These are phyloP conservation scores for Wickerhamiella occidentalis DNA, from an alignment of 805 yeast species.

Conservation along the genomic window DNA sequence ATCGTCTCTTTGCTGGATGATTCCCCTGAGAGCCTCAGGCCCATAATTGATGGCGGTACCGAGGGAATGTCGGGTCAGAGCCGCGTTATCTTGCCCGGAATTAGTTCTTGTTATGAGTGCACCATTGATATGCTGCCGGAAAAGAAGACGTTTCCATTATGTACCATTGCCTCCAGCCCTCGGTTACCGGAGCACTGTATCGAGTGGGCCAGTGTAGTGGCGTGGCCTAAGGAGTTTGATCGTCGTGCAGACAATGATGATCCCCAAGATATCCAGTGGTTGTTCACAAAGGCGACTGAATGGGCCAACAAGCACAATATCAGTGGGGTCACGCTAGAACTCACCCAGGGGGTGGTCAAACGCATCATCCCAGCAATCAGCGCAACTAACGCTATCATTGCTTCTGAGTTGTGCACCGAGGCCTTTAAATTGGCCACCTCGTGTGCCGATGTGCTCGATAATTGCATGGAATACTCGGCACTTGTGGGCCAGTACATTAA, in stretches of 20 bases:
- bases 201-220: conserved; percentile 72
- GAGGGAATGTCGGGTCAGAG: conserved; percentile 91
- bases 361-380: conserved; percentile 91
- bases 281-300: conserved; percentile 40
- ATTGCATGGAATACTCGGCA: conserved; percentile 82
- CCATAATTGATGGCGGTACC: conserved; percentile 87
- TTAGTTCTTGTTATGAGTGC: conserved; percentile 89
- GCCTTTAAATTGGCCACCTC: conserved; percentile 68
- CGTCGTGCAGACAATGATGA: conserved; percentile 54
- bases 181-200: conserved; percentile 87
- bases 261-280: conserved; percentile 51
- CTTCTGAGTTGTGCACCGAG: conserved; percentile 81
- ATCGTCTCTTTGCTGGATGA: conserved; percentile 51
- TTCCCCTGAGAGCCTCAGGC: conserved; percentile 40
- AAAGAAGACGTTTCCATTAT: conserved; percentile 65
- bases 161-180: conserved; percentile 93
- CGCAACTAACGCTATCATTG: conserved; percentile 83
- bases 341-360: conserved; percentile 79
- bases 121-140: conserved; percentile 56
- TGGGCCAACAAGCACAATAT: conserved; percentile 61
- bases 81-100: conserved; percentile 71
- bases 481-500: conserved; percentile 65
- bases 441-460: conserved; percentile 51
- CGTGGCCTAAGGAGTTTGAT: conserved; percentile 43
- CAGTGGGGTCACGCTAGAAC: conserved; percentile 52